Evolutionary conservation across 176 grass and related monocot species (phyloP).

Genomic region (Phragmites australis): DNA sequence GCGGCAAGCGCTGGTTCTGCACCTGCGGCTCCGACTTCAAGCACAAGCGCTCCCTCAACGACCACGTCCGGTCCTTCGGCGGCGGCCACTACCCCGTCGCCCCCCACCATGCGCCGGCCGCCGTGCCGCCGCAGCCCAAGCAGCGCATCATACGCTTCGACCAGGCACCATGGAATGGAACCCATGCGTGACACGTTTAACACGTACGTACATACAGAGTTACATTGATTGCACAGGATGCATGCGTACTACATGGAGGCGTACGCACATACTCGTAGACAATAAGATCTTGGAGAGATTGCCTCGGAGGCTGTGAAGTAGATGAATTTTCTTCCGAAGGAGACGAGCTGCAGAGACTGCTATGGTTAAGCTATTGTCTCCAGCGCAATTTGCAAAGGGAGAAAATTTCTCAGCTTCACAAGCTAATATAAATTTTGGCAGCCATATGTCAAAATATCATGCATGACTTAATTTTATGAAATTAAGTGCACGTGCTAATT

Average conservation of each 20-base stretch:
- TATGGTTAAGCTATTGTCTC: neutral
- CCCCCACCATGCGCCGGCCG: neutral
- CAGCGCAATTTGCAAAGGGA: slow-evolving; percentile 41
- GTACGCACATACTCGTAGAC: neutral
- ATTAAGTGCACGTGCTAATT: neutral
- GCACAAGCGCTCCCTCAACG: slow-evolving; percentile 93
- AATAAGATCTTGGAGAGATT: slow-evolving; percentile 38
- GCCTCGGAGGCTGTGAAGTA: slow-evolving; percentile 66
- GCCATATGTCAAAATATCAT: slow-evolving; percentile 25
- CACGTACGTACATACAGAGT: neutral
- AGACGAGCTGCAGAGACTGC: slow-evolving; percentile 4
- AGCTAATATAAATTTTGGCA: slow-evolving; percentile 31
- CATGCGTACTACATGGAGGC: neutral
- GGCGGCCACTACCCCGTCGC: slow-evolving; percentile 49
- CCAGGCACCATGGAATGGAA: neutral
- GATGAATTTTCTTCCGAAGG: slow-evolving; percentile 82
- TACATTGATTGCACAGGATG: neutral
- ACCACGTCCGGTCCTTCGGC: slow-evolving; percentile 83
- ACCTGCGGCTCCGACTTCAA: slow-evolving; percentile 89
- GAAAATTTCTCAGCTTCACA: slow-evolving; percentile 96
- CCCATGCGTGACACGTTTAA: slow-evolving; percentile 15
- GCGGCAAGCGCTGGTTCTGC: slow-evolving; percentile 86
- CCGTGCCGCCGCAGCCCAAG: neutral
- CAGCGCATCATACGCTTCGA: slow-evolving; percentile 72
- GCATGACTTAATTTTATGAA: slow-evolving; percentile 18